Conservation (phyloP, 116 monocot genomes). For the Iris pallida region DNA sequence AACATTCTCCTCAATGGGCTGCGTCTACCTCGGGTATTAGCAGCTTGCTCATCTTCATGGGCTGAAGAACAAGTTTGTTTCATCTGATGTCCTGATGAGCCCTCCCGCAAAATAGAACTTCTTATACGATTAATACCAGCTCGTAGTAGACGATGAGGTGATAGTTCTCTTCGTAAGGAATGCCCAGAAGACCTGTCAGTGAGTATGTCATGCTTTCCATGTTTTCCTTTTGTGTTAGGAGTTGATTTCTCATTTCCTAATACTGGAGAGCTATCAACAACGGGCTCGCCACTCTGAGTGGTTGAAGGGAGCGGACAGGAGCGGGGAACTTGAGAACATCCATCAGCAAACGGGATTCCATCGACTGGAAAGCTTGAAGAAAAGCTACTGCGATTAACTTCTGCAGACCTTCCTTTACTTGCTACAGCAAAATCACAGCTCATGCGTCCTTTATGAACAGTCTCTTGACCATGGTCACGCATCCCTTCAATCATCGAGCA, state of each 20-base stretch:
- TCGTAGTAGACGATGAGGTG: slow-evolving; percentile 3
- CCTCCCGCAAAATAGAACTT: slow-evolving; percentile 42
- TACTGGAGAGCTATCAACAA: neutral
- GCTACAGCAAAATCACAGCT: slow-evolving; percentile 17
- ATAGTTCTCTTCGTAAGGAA: slow-evolving; percentile 15
- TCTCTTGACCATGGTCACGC: slow-evolving; percentile 16
- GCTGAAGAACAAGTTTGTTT: slow-evolving; percentile 13
- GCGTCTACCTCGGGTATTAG: slow-evolving; percentile 29
- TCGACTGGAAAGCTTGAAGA: slow-evolving; percentile 13
- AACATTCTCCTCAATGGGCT: slow-evolving; percentile 67
- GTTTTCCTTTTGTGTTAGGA: neutral
- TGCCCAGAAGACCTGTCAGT: slow-evolving; percentile 2
- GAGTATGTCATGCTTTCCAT: neutral
- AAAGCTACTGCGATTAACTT: slow-evolving; percentile 18
- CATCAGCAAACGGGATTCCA: slow-evolving; percentile 8
- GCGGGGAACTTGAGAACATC: slow-evolving; percentile 19
- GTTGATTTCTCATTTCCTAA: neutral
- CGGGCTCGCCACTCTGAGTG: slow-evolving; percentile 5
- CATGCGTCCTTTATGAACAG: slow-evolving; percentile 10
- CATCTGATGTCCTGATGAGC: slow-evolving; percentile 6
- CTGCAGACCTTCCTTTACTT: slow-evolving; percentile 1
- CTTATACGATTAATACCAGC: slow-evolving; percentile 27
- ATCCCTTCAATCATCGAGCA: slow-evolving; percentile 3
- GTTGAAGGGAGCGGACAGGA: slow-evolving; percentile 46
- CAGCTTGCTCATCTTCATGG: slow-evolving; percentile 24